Base-by-base conservation (phyloP, 2,329 filamentous ascomycete genomes). In the Xenosphaeropsis pyriputrescens region DNA sequence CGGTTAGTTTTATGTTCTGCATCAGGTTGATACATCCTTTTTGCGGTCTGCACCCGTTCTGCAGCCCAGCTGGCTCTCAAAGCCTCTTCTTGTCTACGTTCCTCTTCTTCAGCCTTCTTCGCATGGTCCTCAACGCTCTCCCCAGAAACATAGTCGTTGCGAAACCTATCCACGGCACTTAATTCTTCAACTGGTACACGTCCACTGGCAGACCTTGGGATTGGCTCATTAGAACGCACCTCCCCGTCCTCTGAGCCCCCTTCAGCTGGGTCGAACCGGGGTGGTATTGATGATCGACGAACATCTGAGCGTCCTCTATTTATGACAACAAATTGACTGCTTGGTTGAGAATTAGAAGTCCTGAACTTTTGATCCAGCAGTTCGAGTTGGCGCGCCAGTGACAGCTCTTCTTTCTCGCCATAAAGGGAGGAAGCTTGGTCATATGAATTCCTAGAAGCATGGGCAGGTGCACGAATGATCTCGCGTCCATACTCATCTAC, bases 221-320 rank as follows among this genome's bases (percentile, higher is more conserved):
- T 9, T 26, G 22, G 22, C 22, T 26, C 22, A 17, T 32, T 32
- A 13, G 30, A 32, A 30, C 47, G 45, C 8, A 59, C 44, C 42
- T 60, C 57, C 6, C 56, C 56, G 46, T 61, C 57, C 43, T 60
- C 57, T 5, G 57, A 59, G n/a, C 51, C 50, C 51, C 37, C 49
- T 13, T 53, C 51, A 15, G 39, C 38, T 37, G 43, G 41, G 9
- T 48, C 47, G 18, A 45, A 40, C 32, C 45, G 22, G 22, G 22
- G 22, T 6, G 4, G 22, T 9, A 26, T 26, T 3, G 22, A 26
- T 26, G 22, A 9, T 26, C 12, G 22, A 9, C 22, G 22, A 26
- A 9, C 12, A 26, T 26, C 22, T 26, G 22, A 9, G 4, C 22
- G 22, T 26, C 7, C 22, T 26, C 22, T 26, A 9, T 9, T 26